These are phyloP conservation scores for Bondarzewia mesenterica DNA, from an alignment of 1,284 basidiomycete genomes.

Conservation along the genomic window DNA sequence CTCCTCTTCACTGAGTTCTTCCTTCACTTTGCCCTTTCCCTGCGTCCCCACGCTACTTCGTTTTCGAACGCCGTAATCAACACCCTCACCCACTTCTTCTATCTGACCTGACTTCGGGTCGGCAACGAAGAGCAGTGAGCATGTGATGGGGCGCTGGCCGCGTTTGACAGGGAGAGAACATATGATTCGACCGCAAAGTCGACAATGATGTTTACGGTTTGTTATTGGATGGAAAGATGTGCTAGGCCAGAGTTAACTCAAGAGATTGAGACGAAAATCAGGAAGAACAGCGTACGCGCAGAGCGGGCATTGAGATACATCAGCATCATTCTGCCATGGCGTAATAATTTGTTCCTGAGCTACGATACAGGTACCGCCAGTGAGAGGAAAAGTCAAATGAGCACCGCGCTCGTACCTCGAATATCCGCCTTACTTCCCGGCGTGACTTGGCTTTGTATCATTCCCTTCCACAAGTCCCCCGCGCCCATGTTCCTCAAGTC, in stretches of 20 bases:
- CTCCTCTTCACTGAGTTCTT: constrained; percentile 54
- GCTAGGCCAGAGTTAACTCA: constrained; percentile 25
- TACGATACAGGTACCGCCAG: constrained; percentile 21
- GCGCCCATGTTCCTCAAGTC: constrained; percentile 52
- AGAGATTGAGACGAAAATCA: background rate
- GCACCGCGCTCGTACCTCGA: constrained; percentile 35
- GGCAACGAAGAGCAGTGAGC: constrained; percentile 75
- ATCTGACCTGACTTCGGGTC: constrained; percentile 69
- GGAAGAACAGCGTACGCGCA: constrained; percentile 55
- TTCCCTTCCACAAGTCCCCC: constrained; percentile 53
- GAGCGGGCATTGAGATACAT: constrained; percentile 73
- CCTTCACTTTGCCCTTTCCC: constrained; percentile 26
- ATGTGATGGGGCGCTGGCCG: constrained; percentile 59
- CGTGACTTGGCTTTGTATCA: constrained; percentile 34
- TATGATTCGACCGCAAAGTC: constrained; percentile 88
- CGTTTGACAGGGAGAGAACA: constrained; percentile 83
- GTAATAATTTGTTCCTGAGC: constrained; percentile 89
- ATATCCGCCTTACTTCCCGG: constrained; percentile 43
- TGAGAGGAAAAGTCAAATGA: constrained; percentile 12
- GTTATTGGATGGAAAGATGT: constrained; percentile 83
- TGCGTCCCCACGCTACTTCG: constrained; percentile 20
- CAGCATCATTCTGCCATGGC: constrained; percentile 86
- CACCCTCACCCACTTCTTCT: constrained; percentile 81
- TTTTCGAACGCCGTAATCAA: constrained; percentile 74
- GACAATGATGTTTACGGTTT: constrained; percentile 95